Base-by-base conservation (phyloP, 805 yeast species). In the Ogataea siamensis region DNA sequence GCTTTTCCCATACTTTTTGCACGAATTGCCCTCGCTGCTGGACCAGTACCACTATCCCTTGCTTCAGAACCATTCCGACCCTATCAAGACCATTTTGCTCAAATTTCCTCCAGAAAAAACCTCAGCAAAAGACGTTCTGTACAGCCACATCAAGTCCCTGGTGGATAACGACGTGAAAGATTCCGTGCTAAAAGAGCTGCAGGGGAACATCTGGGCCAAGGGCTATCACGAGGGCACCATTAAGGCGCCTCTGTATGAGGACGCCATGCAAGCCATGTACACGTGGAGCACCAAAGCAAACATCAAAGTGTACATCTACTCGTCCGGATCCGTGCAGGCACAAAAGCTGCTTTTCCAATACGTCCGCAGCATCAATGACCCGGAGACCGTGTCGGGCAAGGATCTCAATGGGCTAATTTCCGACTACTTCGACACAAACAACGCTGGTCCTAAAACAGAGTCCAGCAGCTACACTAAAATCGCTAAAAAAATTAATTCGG, bases 311-410 rank as follows among this genome's bases (percentile, higher is more conserved):
- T 84, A 71, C 54, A 87, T 89, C 13, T 89, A 89, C 62, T 87
- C 96, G 0, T 84, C 95, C 18, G 98, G 98, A 0, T 81, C 93
- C 28, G 78, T 89, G 16, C 74, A 79, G 42, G 97, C 97, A 0
- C 98, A 89, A 52, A 83, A 80, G 51, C 64, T 89, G 43, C 62
- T 89, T 40, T 87, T 89, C 54, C 71, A 70, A 0, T 74, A 84
- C 55, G 89, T 84, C 7, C 64, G 64, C 36, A n/a, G 20, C 11
- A 24, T 29, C 2, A 33, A 40, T 11, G 62, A 64, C 4, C 60
- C 61, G 7, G 58, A 53, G 7, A 37, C 35, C 5, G 19, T 33
- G 4, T 39, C 44, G 6, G 43, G 51, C 14, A 55, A 65, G 16
- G 85, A 84, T 57, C 58, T 87, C 52, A 83, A 75, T 28, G 57